Evolutionary conservation across 2,329 filamentous ascomycete genomes (phyloP).

Genomic region (Fusarium neocosmosporiellum): DNA sequence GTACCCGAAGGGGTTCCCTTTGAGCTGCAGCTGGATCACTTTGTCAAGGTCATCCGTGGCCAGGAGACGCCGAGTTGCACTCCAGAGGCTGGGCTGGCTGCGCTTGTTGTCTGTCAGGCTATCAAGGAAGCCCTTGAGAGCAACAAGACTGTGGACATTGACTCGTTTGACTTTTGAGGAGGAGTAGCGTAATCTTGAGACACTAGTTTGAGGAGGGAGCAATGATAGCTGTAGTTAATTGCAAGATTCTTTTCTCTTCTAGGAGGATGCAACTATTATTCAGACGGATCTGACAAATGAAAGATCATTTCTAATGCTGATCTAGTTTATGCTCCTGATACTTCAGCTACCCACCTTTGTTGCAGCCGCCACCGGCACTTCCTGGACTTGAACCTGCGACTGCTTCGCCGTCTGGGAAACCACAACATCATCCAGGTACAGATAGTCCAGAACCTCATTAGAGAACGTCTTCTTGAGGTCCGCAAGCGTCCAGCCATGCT

Average conservation of each 20-base stretch:
- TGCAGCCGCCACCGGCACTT: not conserved
- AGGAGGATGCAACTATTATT: not conserved
- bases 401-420: not conserved
- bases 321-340: not conserved
- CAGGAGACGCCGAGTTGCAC: conserved; percentile 58
- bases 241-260: not conserved
- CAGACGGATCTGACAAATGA: not conserved
- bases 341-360: not conserved
- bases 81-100: conserved; percentile 60
- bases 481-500: not conserved
- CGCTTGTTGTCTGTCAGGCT: conserved; percentile 64
- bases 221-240: not conserved
- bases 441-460: not conserved
- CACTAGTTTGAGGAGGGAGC: not conserved
- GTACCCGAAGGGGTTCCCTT: conserved; percentile 54
- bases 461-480: not conserved
- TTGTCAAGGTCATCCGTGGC: conserved; percentile 59
- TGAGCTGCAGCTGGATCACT: conserved; percentile 63
- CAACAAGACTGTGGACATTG: conserved; percentile 40
- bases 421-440: not conserved
- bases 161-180: conserved; percentile 15
- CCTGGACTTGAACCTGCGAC: not conserved
- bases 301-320: not conserved
- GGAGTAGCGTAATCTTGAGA: not conserved
- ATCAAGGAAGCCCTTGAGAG: conserved; percentile 57